phyloP scores from a whole-genome alignment of 2,329 filamentous ascomycete genomes.

The Pyricularia pennisetigena region DNA sequence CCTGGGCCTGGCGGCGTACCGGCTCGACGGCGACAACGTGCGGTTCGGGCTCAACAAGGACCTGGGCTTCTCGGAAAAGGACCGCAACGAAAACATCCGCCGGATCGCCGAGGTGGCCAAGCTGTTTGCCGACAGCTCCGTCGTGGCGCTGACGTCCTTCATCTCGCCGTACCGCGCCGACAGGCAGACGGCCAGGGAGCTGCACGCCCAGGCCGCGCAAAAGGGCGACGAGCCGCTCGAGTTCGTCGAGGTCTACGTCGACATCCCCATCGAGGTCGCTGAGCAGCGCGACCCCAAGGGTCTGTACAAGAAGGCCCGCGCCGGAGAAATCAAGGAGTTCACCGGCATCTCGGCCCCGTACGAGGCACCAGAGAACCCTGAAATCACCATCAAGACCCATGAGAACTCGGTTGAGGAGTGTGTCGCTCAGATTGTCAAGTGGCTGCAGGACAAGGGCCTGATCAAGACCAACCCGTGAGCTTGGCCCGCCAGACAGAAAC shows the following conservation, averaged over 20 bases:
- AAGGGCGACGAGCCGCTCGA: conserved; percentile 60
- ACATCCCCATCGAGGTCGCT: conserved; percentile 83
- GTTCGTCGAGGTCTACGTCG: conserved; percentile 90
- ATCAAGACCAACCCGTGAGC: not conserved
- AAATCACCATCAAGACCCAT: conserved; percentile 79
- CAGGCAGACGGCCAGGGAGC: conserved; percentile 66
- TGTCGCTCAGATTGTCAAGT: conserved; percentile 73
- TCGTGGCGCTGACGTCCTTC: conserved; percentile 87
- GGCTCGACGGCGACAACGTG: conserved; percentile 96
- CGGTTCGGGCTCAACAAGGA: conserved; percentile 98
- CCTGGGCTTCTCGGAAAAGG: conserved; percentile 84
- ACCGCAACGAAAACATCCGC: conserved; percentile 96
- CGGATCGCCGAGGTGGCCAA: conserved; percentile 95
- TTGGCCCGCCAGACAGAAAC: not conserved
- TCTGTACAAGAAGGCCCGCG: conserved; percentile 91
- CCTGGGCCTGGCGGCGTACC: conserved; percentile 73
- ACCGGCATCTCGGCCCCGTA: conserved; percentile 94
- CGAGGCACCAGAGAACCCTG: conserved; percentile 75
- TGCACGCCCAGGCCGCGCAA: conserved; percentile 57
- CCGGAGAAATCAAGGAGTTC: conserved; percentile 93
- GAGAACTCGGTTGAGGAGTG: conserved; percentile 81
- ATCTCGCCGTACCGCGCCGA: conserved; percentile 92
- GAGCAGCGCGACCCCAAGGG: conserved; percentile 97
- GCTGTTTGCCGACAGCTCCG: conserved; percentile 85
- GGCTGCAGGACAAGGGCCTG: conserved; percentile 61